Evolutionary conservation across 2,329 filamentous ascomycete species (phyloP).

Genomic region (Ophiostoma himal-ulmi): DNA sequence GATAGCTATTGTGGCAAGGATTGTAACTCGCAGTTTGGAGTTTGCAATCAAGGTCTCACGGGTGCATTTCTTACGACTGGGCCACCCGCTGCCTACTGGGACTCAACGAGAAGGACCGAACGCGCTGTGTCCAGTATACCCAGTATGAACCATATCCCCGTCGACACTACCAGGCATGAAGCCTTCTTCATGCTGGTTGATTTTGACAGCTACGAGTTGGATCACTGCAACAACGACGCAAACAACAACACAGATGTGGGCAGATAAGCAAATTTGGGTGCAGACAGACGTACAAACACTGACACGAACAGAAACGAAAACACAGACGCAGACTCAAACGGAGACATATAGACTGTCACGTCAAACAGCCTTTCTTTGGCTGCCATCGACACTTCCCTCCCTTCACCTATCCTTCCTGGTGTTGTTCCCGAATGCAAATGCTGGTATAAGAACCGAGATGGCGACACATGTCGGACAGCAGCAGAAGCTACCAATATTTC

Average conservation of each 20-base stretch:
- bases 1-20: not conserved
- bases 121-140: not conserved
- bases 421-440: not conserved
- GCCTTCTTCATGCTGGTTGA: not conserved
- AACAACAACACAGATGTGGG: not conserved
- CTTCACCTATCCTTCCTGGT: not conserved
- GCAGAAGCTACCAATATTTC: not conserved
- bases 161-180: not conserved
- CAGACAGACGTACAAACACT: too few species aligned
- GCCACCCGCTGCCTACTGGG: not conserved
- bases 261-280: not conserved
- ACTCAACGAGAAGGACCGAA: not conserved
- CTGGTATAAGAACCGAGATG: not conserved
- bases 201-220: not conserved
- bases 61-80: not conserved
- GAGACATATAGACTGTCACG: not conserved
- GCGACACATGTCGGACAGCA: not conserved
- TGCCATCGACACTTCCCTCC: not conserved
- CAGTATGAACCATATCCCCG: not conserved
- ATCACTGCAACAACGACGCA: not conserved
- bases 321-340: not conserved
- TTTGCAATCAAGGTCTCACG: not conserved
- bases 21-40: too few species aligned
- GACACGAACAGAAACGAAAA: not conserved
- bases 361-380: not conserved